These are phyloP conservation scores for Epichloe bromicola DNA, from an alignment of 2,329 filamentous ascomycete species.

Conservation along the genomic window DNA sequence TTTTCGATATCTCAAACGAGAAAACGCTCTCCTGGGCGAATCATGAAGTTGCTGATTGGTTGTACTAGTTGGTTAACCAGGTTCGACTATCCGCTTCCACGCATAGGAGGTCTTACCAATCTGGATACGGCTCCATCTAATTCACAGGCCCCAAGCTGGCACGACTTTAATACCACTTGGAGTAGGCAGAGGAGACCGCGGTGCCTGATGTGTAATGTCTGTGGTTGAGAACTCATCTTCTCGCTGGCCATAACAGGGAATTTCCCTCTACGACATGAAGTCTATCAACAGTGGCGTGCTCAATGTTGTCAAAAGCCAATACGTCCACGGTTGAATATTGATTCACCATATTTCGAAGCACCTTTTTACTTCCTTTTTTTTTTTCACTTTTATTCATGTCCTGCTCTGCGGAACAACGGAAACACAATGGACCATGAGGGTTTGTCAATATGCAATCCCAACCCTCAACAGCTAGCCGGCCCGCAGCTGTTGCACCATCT, in stretches of 20 bases:
- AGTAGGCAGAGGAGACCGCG: background rate
- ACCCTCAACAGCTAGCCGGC: conserved; percentile 26
- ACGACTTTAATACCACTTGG: background rate
- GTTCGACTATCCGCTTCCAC: background rate
- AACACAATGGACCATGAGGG: conserved; percentile 14
- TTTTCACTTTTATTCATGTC: background rate
- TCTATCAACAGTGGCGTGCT: background rate
- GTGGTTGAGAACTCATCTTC: background rate
- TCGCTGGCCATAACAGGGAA: background rate
- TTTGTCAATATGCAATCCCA: conserved; percentile 34
- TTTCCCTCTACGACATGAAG: background rate
- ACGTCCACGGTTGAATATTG: background rate
- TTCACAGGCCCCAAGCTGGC: background rate
- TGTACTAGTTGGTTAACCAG: background rate
- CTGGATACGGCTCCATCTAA: background rate
- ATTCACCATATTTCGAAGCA: background rate
- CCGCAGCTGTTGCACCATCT: conserved; percentile 43
- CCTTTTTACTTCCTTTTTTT: background rate
- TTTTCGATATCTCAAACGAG: background rate
- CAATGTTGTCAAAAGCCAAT: background rate
- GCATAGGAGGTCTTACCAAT: background rate
- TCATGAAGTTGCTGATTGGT: conserved; percentile 8
- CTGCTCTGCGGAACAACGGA: background rate
- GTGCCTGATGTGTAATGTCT: background rate
- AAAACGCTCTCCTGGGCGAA: background rate